Evolutionary conservation across 129 eudicot species (phyloP), one percentile per base, ranked within the genome.

Genomic region (Gnaphalium uliginosum): DNA sequence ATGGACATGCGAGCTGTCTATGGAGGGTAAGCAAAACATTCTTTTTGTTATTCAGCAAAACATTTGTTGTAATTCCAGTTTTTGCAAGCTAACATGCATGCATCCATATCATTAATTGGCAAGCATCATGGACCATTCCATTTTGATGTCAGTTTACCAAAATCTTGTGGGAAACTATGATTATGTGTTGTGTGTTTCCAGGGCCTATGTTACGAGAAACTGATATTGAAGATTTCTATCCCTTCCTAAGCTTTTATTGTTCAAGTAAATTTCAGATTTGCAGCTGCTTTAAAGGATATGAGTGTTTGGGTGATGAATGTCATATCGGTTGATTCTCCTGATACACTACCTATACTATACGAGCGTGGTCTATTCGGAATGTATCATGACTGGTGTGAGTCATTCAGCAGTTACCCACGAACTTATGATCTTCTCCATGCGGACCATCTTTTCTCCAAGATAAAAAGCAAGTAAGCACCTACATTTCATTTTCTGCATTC

Each of bases 381-480:
- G 24, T 92, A 92, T 73, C 96, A 92, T n/a, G 96, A 92, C 73
- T 92, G 97, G 97, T 92, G 97, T 24, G 93, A 92, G 78, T 92
- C 97, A 51, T 89, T 92, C 78, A 89, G 88, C 84, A 92, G 96
- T 5, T 92, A 92, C 80, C 97, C 97, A 23, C 82, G 97, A 85
- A 81, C 96, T 43, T 92, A 92, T 60, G 97, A 92, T 78, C 97
- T 92, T 81, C 91, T 92, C 82, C 97, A 92, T 76, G 97, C 97
- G 4, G 96, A 92, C 76, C 96, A 92, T 79, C 83, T 92, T 21
- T 92, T 92, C 89, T 92, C 97, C 76, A 89, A 83, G 85, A 87
- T 89, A 3, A 85, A 87, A 72, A 85, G 66, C 71, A 91, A 88
- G 97, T 91, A 51, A 23, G 83, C 75, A 62, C 53, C 23, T 6